A percentile compares a stretch with the other conserved stretches of the same genome.
phyloP scores from a whole-genome alignment of 352 stramenopile species.

The Phytophthora boehmeriae region DNA sequence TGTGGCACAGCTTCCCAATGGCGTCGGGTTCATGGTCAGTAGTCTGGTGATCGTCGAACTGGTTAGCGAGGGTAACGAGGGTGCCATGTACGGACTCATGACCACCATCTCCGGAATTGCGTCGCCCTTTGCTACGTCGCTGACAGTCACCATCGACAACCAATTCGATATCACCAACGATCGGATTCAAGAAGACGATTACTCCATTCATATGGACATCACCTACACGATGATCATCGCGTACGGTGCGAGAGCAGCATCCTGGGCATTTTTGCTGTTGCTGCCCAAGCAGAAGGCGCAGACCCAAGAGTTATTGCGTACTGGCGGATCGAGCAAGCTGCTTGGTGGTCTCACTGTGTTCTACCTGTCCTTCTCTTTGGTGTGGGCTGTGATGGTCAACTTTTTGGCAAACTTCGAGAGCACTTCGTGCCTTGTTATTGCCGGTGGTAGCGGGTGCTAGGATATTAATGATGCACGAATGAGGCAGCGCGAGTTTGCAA shows the following conservation, averaged over 20 bases:
- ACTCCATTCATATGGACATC: slow-evolving; percentile 42
- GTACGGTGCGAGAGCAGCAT: slow-evolving; percentile 37
- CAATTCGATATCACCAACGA: slow-evolving; percentile 43
- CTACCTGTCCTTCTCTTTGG: slow-evolving; percentile 40
- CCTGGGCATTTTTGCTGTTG: slow-evolving; percentile 39
- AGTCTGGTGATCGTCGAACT: slow-evolving; percentile 49
- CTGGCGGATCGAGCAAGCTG: slow-evolving; percentile 30
- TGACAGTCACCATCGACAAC: slow-evolving; percentile 42
- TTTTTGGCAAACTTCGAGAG: slow-evolving; percentile 51
- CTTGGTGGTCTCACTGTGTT: slow-evolving; percentile 37
- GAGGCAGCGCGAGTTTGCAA: background rate
- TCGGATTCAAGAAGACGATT: slow-evolving; percentile 35
- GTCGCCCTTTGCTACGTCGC: slow-evolving; percentile 39
- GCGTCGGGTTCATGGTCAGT: slow-evolving; percentile 48
- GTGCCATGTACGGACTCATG: slow-evolving; percentile 50
- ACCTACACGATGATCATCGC: slow-evolving; percentile 55
- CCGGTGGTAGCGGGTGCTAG: slow-evolving; percentile 32
- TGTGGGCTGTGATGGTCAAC: slow-evolving; percentile 47
- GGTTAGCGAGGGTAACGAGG: slow-evolving; percentile 51
- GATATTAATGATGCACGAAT: background rate
- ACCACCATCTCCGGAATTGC: slow-evolving; percentile 47
- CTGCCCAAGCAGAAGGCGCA: slow-evolving; percentile 48
- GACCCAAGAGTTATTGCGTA: slow-evolving; percentile 41
- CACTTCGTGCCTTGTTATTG: slow-evolving; percentile 38
- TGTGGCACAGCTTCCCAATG: slow-evolving; percentile 37